Percentiles rank a stretch among this genome's conserved stretches.
Conservation (phyloP, 1,284 basidiomycete genomes). For the Cerioporus squamosus region DNA sequence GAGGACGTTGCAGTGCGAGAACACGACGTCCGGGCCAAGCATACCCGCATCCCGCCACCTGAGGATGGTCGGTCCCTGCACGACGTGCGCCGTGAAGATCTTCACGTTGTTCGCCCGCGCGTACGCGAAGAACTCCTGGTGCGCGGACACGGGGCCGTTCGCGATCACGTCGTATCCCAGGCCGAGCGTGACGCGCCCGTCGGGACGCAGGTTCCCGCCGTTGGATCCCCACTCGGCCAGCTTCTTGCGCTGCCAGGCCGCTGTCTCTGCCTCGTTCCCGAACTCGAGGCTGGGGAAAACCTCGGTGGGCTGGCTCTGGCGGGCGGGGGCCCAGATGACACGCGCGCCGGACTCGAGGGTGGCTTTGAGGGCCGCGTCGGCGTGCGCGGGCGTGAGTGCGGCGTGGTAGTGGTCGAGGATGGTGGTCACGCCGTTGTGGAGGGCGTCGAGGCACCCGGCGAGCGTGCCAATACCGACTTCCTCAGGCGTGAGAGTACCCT, state of each 20-base stretch:
- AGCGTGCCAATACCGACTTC: conserved; percentile 38
- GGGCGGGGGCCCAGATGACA: conserved; percentile 34
- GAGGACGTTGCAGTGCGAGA: conserved; percentile 40
- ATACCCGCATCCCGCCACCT: conserved; percentile 31
- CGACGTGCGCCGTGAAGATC: conserved; percentile 36
- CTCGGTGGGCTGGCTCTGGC: conserved; percentile 32
- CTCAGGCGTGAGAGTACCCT: conserved; percentile 31
- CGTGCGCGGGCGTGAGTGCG: conserved; percentile 33
- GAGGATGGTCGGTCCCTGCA: conserved; percentile 32
- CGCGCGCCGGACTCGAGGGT: conserved; percentile 36
- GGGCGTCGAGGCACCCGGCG: conserved; percentile 38
- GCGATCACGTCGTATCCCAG: conserved; percentile 34
- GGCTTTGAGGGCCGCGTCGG: conserved; percentile 33
- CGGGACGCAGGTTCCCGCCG: conserved; percentile 31
- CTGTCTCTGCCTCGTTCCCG: conserved; percentile 29
- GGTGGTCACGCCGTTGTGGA: conserved; percentile 38
- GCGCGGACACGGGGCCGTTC: conserved; percentile 20
- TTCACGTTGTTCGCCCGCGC: conserved; percentile 30
- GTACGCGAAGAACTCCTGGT: conserved; percentile 28
- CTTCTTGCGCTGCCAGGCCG: conserved; percentile 35
- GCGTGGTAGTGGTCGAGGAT: conserved; percentile 40
- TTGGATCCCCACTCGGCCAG: conserved; percentile 33
- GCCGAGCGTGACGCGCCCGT: conserved; percentile 40
- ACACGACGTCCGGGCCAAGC: conserved; percentile 36
- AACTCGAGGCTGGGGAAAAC: conserved; percentile 32